Percentiles rank a stretch among this genome's conserved stretches.
Evolutionary conservation across 2,329 filamentous ascomycete genomes (phyloP).

Genomic region (Arthroderma uncinatum): DNA sequence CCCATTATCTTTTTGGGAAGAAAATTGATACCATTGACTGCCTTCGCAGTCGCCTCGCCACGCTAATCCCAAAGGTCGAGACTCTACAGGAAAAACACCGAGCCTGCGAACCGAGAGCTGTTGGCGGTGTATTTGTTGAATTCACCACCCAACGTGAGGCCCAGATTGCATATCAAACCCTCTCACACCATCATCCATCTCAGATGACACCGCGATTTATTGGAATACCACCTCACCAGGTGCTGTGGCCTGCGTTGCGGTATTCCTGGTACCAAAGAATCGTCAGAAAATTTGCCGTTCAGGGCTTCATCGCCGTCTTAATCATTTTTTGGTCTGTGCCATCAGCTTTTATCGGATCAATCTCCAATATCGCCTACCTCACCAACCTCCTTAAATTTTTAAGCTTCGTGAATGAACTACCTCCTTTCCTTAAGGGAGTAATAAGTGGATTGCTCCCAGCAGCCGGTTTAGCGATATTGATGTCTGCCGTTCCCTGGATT

Average conservation of each 20-base stretch:
- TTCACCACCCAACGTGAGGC: constrained; percentile 72
- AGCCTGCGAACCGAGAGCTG: constrained; percentile 50
- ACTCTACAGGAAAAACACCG: constrained; percentile 54
- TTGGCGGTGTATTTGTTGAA: constrained; percentile 79
- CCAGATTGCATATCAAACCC: constrained; percentile 71
- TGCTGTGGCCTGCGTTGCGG: constrained; percentile 78
- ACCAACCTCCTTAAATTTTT: constrained; percentile 46
- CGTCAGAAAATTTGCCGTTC: constrained; percentile 55
- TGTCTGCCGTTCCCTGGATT: constrained; percentile 75
- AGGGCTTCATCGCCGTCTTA: constrained; percentile 59
- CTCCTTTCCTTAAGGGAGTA: constrained; percentile 59
- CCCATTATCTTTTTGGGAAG: constrained; percentile 62
- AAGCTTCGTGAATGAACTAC: constrained; percentile 63
- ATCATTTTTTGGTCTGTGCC: constrained; percentile 79
- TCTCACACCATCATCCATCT: constrained; percentile 74
- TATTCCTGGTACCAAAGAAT: constrained; percentile 78
- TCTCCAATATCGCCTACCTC: constrained; percentile 73
- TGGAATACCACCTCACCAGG: constrained; percentile 67
- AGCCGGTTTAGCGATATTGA: constrained; percentile 66
- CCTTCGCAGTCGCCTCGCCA: constrained; percentile 62
- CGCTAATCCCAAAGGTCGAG: constrained; percentile 59
- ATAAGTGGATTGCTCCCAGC: constrained; percentile 76
- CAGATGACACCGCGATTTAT: constrained; percentile 82
- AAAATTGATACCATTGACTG: constrained; percentile 90
- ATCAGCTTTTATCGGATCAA: constrained; percentile 67